Evolutionary conservation across 2,329 filamentous ascomycete species (phyloP).

Genomic region (Rhynchosporium graminicola): DNA sequence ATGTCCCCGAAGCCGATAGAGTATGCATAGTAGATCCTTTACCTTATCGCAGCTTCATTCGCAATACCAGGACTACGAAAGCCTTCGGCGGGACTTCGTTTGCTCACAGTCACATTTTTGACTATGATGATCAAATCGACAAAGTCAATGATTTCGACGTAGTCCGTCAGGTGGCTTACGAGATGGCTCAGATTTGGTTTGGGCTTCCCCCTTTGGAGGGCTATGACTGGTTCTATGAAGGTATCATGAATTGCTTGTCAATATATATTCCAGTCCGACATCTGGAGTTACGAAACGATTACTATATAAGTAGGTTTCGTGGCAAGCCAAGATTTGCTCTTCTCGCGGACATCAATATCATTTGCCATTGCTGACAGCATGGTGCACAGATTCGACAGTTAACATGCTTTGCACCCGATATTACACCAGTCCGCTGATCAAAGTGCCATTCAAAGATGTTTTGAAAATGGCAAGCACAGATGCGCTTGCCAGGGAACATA

Average conservation of each 20-base stretch:
- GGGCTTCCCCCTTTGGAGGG: slow-evolving; percentile 15
- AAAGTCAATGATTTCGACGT: slow-evolving; percentile 32
- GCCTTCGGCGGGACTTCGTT: slow-evolving; percentile 23
- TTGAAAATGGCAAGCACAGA: slow-evolving; percentile 17
- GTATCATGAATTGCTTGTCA: slow-evolving; percentile 27
- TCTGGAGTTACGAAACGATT: slow-evolving; percentile 22
- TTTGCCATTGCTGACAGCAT: background rate
- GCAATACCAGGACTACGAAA: slow-evolving; percentile 13
- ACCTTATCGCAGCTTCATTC: slow-evolving; percentile 33
- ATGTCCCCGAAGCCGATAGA: background rate
- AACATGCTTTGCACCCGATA: slow-evolving; percentile 32
- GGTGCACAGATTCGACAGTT: slow-evolving; percentile 20
- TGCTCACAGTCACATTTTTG: slow-evolving; percentile 30
- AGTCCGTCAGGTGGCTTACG: slow-evolving; percentile 27
- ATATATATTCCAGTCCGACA: slow-evolving; percentile 35
- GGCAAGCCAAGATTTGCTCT: background rate
- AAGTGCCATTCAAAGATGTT: slow-evolving; percentile 18
- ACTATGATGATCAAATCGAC: slow-evolving; percentile 31
- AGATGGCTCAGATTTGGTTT: slow-evolving; percentile 31
- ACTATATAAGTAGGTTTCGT: slow-evolving; percentile 28
- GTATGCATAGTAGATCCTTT: background rate
- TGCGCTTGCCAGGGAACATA: slow-evolving; percentile 24
- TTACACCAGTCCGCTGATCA: slow-evolving; percentile 31
- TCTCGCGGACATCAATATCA: background rate
- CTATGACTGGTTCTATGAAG: slow-evolving; percentile 31